Conservation (phyloP, 768 basidiomycete genomes). For the Phylloporus sp. region DNA sequence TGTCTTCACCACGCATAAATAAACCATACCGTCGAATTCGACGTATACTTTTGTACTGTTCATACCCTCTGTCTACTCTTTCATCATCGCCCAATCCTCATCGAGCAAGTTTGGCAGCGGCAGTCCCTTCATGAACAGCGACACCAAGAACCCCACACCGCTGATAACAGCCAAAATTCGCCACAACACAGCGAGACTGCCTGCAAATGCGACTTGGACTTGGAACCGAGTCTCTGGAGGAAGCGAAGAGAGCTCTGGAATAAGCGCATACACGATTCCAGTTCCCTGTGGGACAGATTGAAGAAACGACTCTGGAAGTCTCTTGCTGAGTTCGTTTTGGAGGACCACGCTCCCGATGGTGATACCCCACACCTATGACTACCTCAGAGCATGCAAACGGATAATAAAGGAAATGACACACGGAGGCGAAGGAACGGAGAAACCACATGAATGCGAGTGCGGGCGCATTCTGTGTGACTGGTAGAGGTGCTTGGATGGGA, state of each 20-base stretch:
- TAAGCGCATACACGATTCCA: conserved; percentile 39
- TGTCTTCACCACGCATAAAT: too few relatives aligned
- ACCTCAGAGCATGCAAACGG: neutral
- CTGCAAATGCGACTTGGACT: conserved; percentile 42
- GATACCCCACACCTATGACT: conserved; percentile 45
- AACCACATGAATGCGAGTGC: conserved; percentile 37
- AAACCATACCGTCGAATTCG: too few relatives aligned
- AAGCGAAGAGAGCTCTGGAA: conserved; percentile 40
- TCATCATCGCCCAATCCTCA: too few relatives aligned
- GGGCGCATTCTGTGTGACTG: conserved; percentile 32
- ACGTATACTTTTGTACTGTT: too few relatives aligned
- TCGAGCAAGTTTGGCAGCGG: too few relatives aligned
- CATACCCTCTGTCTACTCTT: too few relatives aligned
- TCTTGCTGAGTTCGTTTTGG: conserved; percentile 43
- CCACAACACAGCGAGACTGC: conserved; percentile 41
- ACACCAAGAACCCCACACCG: conserved; percentile 9
- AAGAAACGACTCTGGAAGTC: conserved; percentile 39
- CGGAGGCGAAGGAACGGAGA: conserved; percentile 29
- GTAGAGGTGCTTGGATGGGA: conserved; percentile 31
- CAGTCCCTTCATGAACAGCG: conserved; percentile 17
- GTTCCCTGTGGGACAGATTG: conserved; percentile 31
- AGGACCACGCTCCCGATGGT: conserved; percentile 48
- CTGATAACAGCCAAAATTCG: conserved; percentile 38
- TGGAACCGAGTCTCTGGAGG: conserved; percentile 28
- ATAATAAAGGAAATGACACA: conserved; percentile 6